A percentile compares a stretch with the other conserved stretches of the same genome.
Evolutionary conservation across 805 yeast genomes (phyloP).

Genomic region (Danielozyma ontarioensis): DNA sequence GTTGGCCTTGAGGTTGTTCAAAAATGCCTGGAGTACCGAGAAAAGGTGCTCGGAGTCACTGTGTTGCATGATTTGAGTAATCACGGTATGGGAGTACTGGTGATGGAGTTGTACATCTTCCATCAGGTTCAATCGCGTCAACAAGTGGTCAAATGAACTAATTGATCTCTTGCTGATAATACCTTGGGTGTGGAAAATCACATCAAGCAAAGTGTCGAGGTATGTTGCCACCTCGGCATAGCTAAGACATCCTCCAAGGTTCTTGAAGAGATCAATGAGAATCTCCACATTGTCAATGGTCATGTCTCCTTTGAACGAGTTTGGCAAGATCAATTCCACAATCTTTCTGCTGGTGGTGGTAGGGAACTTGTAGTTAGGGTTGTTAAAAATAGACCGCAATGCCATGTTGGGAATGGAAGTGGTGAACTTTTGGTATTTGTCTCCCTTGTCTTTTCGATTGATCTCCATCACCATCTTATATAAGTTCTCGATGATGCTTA

Average conservation of each 20-base stretch:
- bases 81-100: not conserved
- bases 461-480: slow-evolving; percentile 15
- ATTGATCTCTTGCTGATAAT: slow-evolving; percentile 47
- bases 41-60: not conserved
- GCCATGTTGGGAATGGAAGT: slow-evolving; percentile 52
- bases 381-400: slow-evolving; percentile 37
- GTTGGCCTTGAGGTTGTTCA: not conserved
- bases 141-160: slow-evolving; percentile 41
- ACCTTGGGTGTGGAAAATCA: slow-evolving; percentile 36
- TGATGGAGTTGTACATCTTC: not conserved
- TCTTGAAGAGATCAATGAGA: slow-evolving; percentile 48
- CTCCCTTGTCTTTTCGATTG: slow-evolving; percentile 10
- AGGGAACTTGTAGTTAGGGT: slow-evolving; percentile 21
- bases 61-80: not conserved
- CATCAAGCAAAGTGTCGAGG: slow-evolving; percentile 24
- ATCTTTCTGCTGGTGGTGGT: slow-evolving; percentile 11
- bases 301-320: slow-evolving; percentile 26
- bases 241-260: slow-evolving; percentile 40
- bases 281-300: slow-evolving; percentile 59
- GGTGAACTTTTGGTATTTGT: slow-evolving; percentile 26
- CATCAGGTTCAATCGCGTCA: slow-evolving; percentile 8
- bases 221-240: slow-evolving; percentile 26
- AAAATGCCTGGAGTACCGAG: not conserved
- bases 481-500: slow-evolving; percentile 25
- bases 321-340: slow-evolving; percentile 35